Conservation (phyloP, 2,329 filamentous ascomycete genomes). For the Penicillium sclerotiorum region DNA sequence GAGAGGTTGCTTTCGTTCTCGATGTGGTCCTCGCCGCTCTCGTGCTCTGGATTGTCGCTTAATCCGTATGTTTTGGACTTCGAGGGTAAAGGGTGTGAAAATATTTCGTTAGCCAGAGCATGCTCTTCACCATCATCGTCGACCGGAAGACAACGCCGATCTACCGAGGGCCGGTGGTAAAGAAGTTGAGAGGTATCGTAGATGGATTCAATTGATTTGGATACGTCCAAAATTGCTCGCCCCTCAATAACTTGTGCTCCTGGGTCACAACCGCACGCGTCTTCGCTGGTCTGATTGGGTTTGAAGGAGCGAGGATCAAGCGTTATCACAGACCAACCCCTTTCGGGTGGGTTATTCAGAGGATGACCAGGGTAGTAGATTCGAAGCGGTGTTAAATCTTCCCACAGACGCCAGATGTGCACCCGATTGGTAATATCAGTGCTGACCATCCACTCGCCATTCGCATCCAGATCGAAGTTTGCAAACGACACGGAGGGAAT, state of each 20-base stretch:
- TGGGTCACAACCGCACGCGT: conserved; percentile 45
- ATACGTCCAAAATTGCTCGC: conserved; percentile 34
- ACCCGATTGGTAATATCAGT: conserved; percentile 58
- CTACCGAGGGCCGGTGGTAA: neutral
- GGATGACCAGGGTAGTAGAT: conserved; percentile 24
- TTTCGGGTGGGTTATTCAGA: conserved; percentile 25
- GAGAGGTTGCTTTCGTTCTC: no score
- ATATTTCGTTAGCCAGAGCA: conserved; percentile 27
- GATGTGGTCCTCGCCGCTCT: no score
- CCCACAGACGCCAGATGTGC: conserved; percentile 55
- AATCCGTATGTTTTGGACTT: no score
- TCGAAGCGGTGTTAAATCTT: conserved; percentile 31
- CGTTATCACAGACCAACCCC: conserved; percentile 51
- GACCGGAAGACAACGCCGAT: no score
- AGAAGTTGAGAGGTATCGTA: conserved; percentile 32
- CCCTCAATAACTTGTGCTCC: conserved; percentile 17
- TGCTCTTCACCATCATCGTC: neutral
- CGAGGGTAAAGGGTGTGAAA: no score
- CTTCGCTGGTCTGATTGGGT: conserved; percentile 33
- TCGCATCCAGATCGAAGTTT: conserved; percentile 58
- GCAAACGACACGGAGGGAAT: conserved; percentile 63
- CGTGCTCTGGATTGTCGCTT: no score
- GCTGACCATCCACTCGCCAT: conserved; percentile 60
- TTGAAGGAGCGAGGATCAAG: conserved; percentile 49
- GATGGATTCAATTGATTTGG: conserved; percentile 27